These are phyloP conservation scores for Daedaleopsis sinensis DNA, from an alignment of 768 basidiomycete species.

Conservation along the genomic window DNA sequence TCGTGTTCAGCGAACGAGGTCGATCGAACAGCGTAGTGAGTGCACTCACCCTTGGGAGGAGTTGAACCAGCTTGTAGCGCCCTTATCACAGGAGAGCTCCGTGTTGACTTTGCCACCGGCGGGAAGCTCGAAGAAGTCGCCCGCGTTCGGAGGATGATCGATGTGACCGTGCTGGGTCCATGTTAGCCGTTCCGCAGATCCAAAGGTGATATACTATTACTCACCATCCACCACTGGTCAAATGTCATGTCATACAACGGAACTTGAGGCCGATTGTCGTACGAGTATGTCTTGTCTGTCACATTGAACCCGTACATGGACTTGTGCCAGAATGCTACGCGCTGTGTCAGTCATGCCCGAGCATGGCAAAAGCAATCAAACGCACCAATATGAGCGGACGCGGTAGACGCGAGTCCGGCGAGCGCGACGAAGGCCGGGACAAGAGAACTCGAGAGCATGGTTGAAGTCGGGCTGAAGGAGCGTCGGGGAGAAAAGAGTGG, in stretches of 20 bases:
- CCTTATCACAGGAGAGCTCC: slow-evolving; percentile 63
- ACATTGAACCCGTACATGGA: slow-evolving; percentile 46
- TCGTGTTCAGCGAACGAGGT: background rate
- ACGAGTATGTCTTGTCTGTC: slow-evolving; percentile 31
- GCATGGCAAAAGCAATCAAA: background rate
- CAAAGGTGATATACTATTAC: slow-evolving; percentile 11
- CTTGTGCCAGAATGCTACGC: slow-evolving; percentile 33
- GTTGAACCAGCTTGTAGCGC: slow-evolving; percentile 56
- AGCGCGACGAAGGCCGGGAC: slow-evolving; percentile 17
- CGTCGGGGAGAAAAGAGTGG: slow-evolving; percentile 22
- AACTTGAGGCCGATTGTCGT: slow-evolving; percentile 40
- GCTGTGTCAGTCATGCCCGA: background rate
- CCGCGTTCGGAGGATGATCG: slow-evolving; percentile 54
- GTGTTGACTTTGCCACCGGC: slow-evolving; percentile 55
- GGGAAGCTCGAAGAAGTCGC: slow-evolving; percentile 60
- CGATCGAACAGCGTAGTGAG: background rate
- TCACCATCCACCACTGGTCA: slow-evolving; percentile 43
- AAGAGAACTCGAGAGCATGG: slow-evolving; percentile 23
- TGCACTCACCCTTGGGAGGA: slow-evolving; percentile 37
- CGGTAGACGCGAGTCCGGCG: slow-evolving; percentile 16
- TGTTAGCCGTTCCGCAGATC: background rate
- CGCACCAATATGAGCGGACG: slow-evolving; percentile 24
- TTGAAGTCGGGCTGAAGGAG: slow-evolving; percentile 9
- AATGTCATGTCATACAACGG: slow-evolving; percentile 37
- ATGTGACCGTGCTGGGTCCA: slow-evolving; percentile 50